Evolutionary conservation across 768 basidiomycete genomes (phyloP), one percentile per base, ranked within the genome.

Genomic region (Rhizopogon sp.): DNA sequence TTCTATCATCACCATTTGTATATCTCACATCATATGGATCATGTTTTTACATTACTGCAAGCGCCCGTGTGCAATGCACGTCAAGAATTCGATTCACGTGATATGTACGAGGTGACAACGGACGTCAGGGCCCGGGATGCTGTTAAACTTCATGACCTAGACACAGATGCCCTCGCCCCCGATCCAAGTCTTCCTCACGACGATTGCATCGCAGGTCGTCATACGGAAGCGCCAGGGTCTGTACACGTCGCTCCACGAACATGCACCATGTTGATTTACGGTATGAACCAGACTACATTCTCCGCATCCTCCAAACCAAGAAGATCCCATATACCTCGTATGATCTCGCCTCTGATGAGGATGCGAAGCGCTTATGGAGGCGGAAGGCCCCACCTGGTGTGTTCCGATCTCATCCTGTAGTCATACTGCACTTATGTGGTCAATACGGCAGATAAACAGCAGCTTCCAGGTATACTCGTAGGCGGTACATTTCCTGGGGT

Each of bases 291-390:
- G 91, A 93, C 64, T 92, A 90, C 64, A 73, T 93, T 42, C 67
- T 93, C 53, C 83, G 91, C 49, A 88, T 87, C 52, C 75, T 93
- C 51, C 91, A 93, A 69, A 83, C 86, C 67, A 90, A 90, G 80
- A 92, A 88, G 74, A 88, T 93, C 50, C 77, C 82, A 6, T 93
- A 86, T 71, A 84, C 75, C 1, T 86, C 88, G 9, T 93, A 90
- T 64, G 91, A 93, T 70, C 78, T 93, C 39, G 91, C 91, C 29
- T 90, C 87, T 4, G 90, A 93, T 64, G 86, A 87, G 63, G 79
- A 83, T 17, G 90, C 91, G 14, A 93, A 92, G 67, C 70, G 71
- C 54, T 69, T 91, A 22, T 93, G 91, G 91, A 87, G 78, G 68
- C 78, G 92, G 60, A 93, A 86, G 66, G 88, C 87, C 1, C 91